A percentile compares a stretch with the other conserved stretches of the same genome.
These are phyloP conservation scores for Fragaria ananassa DNA, from an alignment of 306 rosid genomes.

Conservation along the genomic window DNA sequence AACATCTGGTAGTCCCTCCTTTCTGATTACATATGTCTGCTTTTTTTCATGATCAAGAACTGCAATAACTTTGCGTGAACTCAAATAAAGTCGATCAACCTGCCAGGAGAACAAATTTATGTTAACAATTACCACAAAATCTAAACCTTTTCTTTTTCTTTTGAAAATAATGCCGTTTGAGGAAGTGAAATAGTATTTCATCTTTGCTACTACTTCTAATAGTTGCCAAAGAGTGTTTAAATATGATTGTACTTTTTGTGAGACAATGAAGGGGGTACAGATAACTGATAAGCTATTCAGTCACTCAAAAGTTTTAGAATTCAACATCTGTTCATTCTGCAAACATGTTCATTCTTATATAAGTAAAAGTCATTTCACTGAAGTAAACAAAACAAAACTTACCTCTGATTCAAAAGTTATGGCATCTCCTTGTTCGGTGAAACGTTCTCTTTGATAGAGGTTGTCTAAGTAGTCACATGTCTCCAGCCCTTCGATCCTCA, in stretches of 20 bases:
- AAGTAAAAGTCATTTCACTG: background rate
- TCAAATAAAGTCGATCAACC: constrained; percentile 89
- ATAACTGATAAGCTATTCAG: background rate
- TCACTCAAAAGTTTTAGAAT: background rate
- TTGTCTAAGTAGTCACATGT: constrained; percentile 85
- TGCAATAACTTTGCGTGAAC: constrained; percentile 72
- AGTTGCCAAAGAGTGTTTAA: background rate
- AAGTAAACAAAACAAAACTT: constrained; percentile 10
- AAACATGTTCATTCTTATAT: background rate
- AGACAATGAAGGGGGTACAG: background rate
- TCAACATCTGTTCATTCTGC: background rate
- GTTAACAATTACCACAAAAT: background rate
- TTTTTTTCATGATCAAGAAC: constrained; percentile 88
- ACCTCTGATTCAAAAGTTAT: constrained; percentile 92
- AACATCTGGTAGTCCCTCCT: constrained; percentile 93
- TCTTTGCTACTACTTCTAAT: background rate
- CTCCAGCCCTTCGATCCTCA: constrained; percentile 91
- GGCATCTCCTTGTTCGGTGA: constrained; percentile 96
- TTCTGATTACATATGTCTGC: constrained; percentile 68
- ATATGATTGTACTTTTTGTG: background rate
- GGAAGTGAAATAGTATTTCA: background rate
- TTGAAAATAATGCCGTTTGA: background rate
- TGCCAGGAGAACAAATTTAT: constrained; percentile 21
- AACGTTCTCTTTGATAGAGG: constrained; percentile 72
- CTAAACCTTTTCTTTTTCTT: background rate